A percentile compares a stretch with the other conserved stretches of the same genome.
Evolutionary conservation across 805 yeast species (phyloP).

Genomic region (Crinitomyces ghanaensis): DNA sequence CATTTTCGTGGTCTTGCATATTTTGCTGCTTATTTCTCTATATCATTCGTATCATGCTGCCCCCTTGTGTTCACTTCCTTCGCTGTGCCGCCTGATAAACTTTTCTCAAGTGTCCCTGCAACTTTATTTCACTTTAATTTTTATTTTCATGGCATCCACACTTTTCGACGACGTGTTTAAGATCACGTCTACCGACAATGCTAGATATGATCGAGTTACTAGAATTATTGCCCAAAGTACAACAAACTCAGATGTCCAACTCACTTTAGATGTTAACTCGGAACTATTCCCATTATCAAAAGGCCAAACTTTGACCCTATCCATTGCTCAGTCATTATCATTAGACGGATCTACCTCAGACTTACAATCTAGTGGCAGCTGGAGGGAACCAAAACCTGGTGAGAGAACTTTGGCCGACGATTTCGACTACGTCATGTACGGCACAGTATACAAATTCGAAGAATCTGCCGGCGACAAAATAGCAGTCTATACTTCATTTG

Average conservation of each 20-base stretch:
- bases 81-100: too few relatives aligned
- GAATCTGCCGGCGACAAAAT: slow-evolving; percentile 55
- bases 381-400: slow-evolving; percentile 77
- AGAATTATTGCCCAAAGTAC: slow-evolving; percentile 84
- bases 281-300: slow-evolving; percentile 79
- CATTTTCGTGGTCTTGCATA: too few relatives aligned
- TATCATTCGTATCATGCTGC: too few relatives aligned
- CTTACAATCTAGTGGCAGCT: slow-evolving; percentile 45
- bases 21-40: too few relatives aligned
- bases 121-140: too few relatives aligned
- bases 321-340: slow-evolving; percentile 67
- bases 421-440: slow-evolving; percentile 96
- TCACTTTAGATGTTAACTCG: slow-evolving; percentile 81
- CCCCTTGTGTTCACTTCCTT: too few relatives aligned
- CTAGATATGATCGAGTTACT: slow-evolving; percentile 83
- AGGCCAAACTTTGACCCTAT: slow-evolving; percentile 71
- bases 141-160: slow-evolving; percentile 62
- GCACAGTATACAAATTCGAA: slow-evolving; percentile 93
- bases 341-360: slow-evolving; percentile 40
- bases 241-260: slow-evolving; percentile 64
- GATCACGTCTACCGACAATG: slow-evolving; percentile 73
- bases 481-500: slow-evolving; percentile 86
- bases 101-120: too few relatives aligned
- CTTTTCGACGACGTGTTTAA: slow-evolving; percentile 89
- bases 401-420: slow-evolving; percentile 89